Conservation (phyloP, 106 monocot genomes). For the Apostasia ramifera region DNA sequence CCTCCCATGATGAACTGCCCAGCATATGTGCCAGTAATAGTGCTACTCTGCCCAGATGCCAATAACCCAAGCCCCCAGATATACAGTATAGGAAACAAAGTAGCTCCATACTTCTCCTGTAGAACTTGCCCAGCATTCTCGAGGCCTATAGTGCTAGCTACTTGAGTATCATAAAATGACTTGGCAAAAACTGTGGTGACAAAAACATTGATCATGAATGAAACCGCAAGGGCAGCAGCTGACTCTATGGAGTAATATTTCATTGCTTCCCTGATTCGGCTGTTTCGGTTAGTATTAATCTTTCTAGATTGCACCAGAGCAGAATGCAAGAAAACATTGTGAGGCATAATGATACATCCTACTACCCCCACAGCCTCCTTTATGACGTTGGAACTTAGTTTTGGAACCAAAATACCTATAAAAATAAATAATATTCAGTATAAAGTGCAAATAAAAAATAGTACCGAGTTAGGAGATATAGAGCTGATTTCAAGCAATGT, state of each 20-base stretch:
- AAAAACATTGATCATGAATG: slow-evolving; percentile 72
- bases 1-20: slow-evolving; percentile 94
- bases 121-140: slow-evolving; percentile 83
- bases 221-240: slow-evolving; percentile 47
- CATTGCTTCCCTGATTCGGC: slow-evolving; percentile 53
- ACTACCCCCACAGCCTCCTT: slow-evolving; percentile 75
- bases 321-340: slow-evolving; percentile 85
- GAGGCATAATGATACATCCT: slow-evolving; percentile 86
- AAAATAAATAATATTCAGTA: not conserved
- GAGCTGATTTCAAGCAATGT: too few species aligned
- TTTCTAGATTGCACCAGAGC: slow-evolving; percentile 85
- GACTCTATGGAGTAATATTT: slow-evolving; percentile 84
- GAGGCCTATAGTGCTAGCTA: slow-evolving; percentile 57
- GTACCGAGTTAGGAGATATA: too few species aligned
- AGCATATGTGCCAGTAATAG: slow-evolving; percentile 85
- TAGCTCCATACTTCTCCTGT: slow-evolving; percentile 69
- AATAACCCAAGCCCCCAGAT: slow-evolving; percentile 87
- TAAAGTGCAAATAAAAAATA: not conserved
- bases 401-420: slow-evolving; percentile 68
- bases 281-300: slow-evolving; percentile 39
- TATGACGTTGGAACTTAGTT: slow-evolving; percentile 68
- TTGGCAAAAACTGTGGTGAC: slow-evolving; percentile 88
- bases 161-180: slow-evolving; percentile 67
- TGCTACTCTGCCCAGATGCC: slow-evolving; percentile 89
- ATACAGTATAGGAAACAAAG: slow-evolving; percentile 69